Base-by-base conservation (phyloP, 352 stramenopile species). In the Phytophthora quininea region DNA sequence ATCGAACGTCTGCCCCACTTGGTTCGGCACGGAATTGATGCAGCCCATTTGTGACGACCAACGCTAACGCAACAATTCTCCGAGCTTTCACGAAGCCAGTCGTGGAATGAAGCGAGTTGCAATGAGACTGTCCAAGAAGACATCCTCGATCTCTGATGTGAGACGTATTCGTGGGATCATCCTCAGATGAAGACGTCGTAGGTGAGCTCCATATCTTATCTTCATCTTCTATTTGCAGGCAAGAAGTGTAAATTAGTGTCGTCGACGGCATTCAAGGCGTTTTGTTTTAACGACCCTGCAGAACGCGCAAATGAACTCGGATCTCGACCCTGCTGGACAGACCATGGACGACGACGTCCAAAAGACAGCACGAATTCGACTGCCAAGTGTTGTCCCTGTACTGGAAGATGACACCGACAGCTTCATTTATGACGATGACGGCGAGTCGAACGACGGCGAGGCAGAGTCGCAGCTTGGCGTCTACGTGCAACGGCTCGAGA, bases 21-120 rank as follows among this genome's bases (percentile, higher is more conserved):
- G 77, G 40, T 74, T 73, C 33, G 75, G 77, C 24, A 90, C 79
- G 59, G 81, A 90, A 60, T 90, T 80, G 37, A 88, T 77, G 62
- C 81, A 90, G 52, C 81, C 81, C 81, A 90, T 90, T 62, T 8
- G 64, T 2, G 7, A 63, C 56, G 19, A 11, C 35, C 27, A 57
- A 42, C n/a, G 48, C 43, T 19, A 4, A 11, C 5, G 47, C 55
- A 27, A 59, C 59, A 43, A 11, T 67, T 53, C 38, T 32, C 8
- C 30, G 15, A 48, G 51, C 19, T 68, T 71, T 74, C 43, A 40
- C 56, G 24, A 72, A 72, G 55, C 71, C 63, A 62, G 9, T 53
- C 27, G 10, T 29, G n/a, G 47, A 62, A 47, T 45, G 19, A 33
- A 4, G 29, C 14, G 4, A 29, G 3, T 15, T 7, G 47, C 27